A percentile compares a stretch with the other conserved stretches of the same genome.
Conservation (phyloP, 108 stramenopile species). For the Schizochytrium sp. region DNA sequence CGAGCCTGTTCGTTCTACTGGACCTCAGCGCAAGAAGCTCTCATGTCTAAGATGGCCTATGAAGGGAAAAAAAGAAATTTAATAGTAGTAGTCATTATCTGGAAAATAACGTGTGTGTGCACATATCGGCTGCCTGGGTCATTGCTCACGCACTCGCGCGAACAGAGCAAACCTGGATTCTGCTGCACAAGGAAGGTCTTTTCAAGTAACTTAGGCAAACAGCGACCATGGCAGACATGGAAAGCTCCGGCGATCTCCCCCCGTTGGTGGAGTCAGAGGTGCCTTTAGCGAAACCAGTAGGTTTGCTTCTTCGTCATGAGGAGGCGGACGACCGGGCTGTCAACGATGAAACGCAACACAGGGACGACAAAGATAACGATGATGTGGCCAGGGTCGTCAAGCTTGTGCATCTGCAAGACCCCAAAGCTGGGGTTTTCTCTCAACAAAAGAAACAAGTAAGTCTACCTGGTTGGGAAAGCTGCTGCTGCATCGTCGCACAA, state of each 20-base stretch:
- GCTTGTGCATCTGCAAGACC: slow-evolving; percentile 42
- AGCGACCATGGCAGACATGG: too few species aligned
- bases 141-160: too few species aligned
- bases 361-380: background rate
- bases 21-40: too few species aligned
- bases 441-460: slow-evolving; percentile 36
- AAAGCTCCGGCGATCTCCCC: background rate
- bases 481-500: background rate
- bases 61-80: too few species aligned
- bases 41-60: too few species aligned
- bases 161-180: too few species aligned
- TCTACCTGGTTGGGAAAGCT: background rate
- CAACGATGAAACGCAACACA: background rate
- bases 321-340: background rate
- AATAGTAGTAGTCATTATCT: too few species aligned
- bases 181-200: too few species aligned
- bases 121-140: too few species aligned
- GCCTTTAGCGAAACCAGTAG: background rate
- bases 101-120: too few species aligned
- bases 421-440: slow-evolving; percentile 45
- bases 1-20: too few species aligned
- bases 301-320: background rate
- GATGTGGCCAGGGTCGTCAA: background rate
- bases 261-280: background rate
- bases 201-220: too few species aligned